phyloP scores from a whole-genome alignment of 176 grass and related monocot genomes.

The Puccinellia tenuiflora region DNA sequence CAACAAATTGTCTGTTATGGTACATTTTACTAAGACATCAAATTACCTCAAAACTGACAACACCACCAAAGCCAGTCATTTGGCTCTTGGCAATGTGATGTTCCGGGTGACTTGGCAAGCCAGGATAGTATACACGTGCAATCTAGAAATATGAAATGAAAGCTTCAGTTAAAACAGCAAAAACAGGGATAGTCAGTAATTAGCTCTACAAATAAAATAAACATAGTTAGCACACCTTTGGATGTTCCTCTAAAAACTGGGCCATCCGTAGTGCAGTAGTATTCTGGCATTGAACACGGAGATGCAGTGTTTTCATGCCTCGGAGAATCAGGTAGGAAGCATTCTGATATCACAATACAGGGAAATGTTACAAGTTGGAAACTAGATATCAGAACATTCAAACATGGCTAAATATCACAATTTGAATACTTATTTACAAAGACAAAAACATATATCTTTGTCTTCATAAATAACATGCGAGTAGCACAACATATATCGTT shows the following conservation, averaged over 20 bases:
- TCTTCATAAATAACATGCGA: neutral
- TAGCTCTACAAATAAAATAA: neutral
- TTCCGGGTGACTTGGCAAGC: constrained; percentile 91
- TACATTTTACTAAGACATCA: neutral
- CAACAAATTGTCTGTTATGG: neutral
- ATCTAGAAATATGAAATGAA: constrained; percentile 45
- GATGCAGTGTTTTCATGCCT: constrained; percentile 99
- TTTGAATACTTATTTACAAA: too few relatives aligned
- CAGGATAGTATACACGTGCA: constrained; percentile 83
- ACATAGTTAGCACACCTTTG: constrained; percentile 45
- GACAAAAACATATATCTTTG: neutral
- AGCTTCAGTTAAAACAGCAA: constrained; percentile 2
- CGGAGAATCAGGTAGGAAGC: constrained; percentile 87
- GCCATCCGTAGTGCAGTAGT: constrained; percentile 91
- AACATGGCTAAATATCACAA: too few relatives aligned
- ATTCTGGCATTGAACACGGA: constrained; percentile 95
- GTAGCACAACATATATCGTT: neutral
- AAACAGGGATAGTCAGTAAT: neutral
- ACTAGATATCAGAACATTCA: constrained; percentile 1
- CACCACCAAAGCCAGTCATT: constrained; percentile 99
- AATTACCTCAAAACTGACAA: constrained; percentile 97
- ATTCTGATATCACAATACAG: constrained; percentile 59
- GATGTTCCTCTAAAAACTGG: constrained; percentile 99
- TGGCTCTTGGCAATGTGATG: constrained; percentile 97
- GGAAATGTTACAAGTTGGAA: neutral